Evolutionary conservation across 148 eudicot species (phyloP).

Genomic region (Rhododendron vialii): DNA sequence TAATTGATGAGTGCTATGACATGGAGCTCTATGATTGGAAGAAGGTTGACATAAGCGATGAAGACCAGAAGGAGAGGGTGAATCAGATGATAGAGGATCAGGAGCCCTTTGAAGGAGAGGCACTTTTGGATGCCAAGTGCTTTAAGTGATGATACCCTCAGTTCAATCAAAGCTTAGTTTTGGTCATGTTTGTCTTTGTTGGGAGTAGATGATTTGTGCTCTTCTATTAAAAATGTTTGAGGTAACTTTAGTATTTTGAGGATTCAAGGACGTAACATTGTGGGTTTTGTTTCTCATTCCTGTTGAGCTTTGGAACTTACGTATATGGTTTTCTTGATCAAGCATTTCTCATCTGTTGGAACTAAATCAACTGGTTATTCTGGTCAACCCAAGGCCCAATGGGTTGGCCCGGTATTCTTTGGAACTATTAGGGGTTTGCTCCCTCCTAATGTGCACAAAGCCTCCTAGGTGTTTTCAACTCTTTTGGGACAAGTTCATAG

Average conservation of each 20-base stretch:
- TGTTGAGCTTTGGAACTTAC: not conserved
- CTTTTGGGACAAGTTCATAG: too few relatives aligned
- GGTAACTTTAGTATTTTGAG: not conserved
- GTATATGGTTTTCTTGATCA: not conserved
- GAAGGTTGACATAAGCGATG: slow-evolving; percentile 36
- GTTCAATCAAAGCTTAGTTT: not conserved
- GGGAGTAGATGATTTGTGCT: not conserved
- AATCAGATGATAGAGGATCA: slow-evolving; percentile 44
- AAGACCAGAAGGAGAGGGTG: slow-evolving; percentile 43
- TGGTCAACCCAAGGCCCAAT: too few relatives aligned
- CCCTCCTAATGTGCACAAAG: too few relatives aligned
- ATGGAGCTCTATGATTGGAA: slow-evolving; percentile 44
- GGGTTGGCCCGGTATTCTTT: too few relatives aligned
- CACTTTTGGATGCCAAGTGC: slow-evolving; percentile 36
- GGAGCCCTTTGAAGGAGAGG: slow-evolving; percentile 39
- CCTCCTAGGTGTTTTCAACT: too few relatives aligned
- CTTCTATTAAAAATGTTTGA: not conserved
- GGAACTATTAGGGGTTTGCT: too few relatives aligned
- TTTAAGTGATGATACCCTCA: slow-evolving; percentile 24
- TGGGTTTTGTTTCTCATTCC: not conserved
- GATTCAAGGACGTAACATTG: not conserved
- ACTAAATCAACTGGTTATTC: too few relatives aligned
- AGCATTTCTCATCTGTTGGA: not conserved
- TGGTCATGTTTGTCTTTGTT: not conserved
- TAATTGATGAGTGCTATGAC: slow-evolving; percentile 36